Conservation (phyloP, 345 rosid species). For the Citrus reticulata region DNA sequence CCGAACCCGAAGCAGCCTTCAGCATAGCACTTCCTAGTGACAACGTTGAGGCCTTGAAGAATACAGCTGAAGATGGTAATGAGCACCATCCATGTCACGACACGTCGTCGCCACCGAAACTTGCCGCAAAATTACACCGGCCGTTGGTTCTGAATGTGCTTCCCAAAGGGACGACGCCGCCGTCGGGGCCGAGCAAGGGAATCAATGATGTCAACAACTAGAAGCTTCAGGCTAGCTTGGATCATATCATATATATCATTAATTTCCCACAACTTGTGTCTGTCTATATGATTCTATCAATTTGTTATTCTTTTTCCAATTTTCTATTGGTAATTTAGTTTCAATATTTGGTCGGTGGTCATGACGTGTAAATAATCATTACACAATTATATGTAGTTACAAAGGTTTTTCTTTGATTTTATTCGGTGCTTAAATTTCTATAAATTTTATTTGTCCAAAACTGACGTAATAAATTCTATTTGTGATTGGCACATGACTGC, state of each 20-base stretch:
- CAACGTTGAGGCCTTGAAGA: background rate
- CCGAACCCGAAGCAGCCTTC: background rate
- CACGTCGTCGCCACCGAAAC: background rate
- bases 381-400: background rate
- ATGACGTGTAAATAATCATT: background rate
- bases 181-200: conserved; percentile 56
- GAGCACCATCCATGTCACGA: conserved; percentile 8
- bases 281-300: background rate
- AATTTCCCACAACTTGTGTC: too few relatives aligned
- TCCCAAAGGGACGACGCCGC: conserved; percentile 47
- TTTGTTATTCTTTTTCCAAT: background rate
- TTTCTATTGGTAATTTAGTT: background rate
- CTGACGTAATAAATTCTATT: too few relatives aligned
- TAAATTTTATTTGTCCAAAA: too few relatives aligned
- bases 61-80: background rate
- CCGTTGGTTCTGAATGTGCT: conserved; percentile 46
- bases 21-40: background rate
- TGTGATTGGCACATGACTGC: too few relatives aligned
- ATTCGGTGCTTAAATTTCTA: background rate
- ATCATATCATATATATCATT: background rate
- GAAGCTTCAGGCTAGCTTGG: background rate
- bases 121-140: conserved; percentile 29
- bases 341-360: background rate
- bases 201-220: conserved; percentile 42
- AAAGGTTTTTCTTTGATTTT: background rate